These are phyloP conservation scores for Phytopythium mirpurense DNA, from an alignment of 352 stramenopile genomes.

Conservation along the genomic window DNA sequence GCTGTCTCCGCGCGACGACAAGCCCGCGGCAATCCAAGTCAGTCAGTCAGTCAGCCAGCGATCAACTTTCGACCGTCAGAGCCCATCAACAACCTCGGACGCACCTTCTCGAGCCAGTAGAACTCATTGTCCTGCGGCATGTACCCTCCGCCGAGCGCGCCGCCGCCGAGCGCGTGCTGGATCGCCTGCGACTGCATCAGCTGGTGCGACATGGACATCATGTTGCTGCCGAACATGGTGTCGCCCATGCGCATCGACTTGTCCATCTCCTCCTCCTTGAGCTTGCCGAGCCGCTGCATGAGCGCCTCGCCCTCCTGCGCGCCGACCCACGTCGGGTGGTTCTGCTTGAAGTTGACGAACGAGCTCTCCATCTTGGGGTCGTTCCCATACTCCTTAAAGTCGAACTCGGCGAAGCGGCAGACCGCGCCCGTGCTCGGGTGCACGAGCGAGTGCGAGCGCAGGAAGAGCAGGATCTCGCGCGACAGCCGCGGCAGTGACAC, in stretches of 20 bases:
- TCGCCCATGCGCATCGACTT: constrained; percentile 83
- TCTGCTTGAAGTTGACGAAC: constrained; percentile 96
- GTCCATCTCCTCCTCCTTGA: constrained; percentile 84
- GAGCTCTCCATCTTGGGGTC: constrained; percentile 96
- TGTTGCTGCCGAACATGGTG: constrained; percentile 71
- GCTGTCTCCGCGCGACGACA: constrained; percentile 18
- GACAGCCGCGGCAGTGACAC: constrained; percentile 91
- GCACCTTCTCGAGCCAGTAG: constrained; percentile 87
- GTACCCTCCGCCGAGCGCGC: constrained; percentile 28
- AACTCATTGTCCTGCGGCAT: constrained; percentile 81
- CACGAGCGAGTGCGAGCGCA: constrained; percentile 90
- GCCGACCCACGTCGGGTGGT: constrained; percentile 83
- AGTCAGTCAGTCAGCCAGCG: constrained; percentile 3
- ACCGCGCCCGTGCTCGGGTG: constrained; percentile 92
- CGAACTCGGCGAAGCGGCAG: constrained; percentile 94
- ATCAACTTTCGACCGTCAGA: constrained; percentile 1
- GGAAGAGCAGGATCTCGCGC: constrained; percentile 91
- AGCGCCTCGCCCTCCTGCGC: constrained; percentile 68
- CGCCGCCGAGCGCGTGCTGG: constrained; percentile 57
- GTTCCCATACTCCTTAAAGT: constrained; percentile 94
- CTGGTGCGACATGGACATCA: constrained; percentile 80
- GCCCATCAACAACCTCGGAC: neutral
- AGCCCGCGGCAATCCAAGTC: constrained; percentile 9
- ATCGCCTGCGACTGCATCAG: constrained; percentile 86
- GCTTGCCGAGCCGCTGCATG: constrained; percentile 54